These are phyloP conservation scores for Lanmaoa pseudosensibilis DNA, from an alignment of 768 basidiomycete genomes.

Conservation along the genomic window DNA sequence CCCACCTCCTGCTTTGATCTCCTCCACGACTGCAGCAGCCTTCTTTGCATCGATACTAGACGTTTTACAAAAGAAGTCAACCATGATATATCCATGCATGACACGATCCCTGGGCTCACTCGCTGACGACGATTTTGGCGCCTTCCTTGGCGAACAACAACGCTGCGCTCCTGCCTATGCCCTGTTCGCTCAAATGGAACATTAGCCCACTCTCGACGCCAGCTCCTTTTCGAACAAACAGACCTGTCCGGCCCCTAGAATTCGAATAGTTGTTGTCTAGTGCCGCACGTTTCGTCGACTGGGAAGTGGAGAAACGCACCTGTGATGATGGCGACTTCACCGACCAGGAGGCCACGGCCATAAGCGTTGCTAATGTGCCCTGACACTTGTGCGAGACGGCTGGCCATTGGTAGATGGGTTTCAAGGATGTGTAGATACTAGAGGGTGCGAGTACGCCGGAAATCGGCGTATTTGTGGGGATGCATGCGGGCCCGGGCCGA, in stretches of 20 bases:
- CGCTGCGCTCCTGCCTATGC: constrained; percentile 75
- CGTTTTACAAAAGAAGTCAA: background rate
- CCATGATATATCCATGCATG: background rate
- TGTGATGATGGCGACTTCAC: constrained; percentile 85
- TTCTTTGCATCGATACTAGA: constrained; percentile 71
- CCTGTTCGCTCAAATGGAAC: constrained; percentile 39
- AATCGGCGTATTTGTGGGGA: too few relatives aligned
- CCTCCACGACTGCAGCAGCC: constrained; percentile 62
- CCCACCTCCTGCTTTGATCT: constrained; percentile 73
- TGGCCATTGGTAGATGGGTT: constrained; percentile 44
- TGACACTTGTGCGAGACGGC: constrained; percentile 67
- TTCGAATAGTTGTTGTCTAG: constrained; percentile 2
- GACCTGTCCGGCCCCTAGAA: constrained; percentile 74
- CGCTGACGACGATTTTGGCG: constrained; percentile 83
- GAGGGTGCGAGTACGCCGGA: too few relatives aligned
- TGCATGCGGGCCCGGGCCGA: too few relatives aligned
- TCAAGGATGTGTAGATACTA: background rate
- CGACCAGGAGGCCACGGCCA: constrained; percentile 59
- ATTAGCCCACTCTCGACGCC: background rate
- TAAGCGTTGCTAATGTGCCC: constrained; percentile 60
- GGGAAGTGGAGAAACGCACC: constrained; percentile 44
- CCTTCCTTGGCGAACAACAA: constrained; percentile 82
- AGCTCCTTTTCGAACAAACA: background rate
- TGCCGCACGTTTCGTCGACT: background rate
- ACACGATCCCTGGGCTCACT: constrained; percentile 46